Base-by-base conservation (phyloP, 129 eudicot species). In the Chrysanthemum makinoi region DNA sequence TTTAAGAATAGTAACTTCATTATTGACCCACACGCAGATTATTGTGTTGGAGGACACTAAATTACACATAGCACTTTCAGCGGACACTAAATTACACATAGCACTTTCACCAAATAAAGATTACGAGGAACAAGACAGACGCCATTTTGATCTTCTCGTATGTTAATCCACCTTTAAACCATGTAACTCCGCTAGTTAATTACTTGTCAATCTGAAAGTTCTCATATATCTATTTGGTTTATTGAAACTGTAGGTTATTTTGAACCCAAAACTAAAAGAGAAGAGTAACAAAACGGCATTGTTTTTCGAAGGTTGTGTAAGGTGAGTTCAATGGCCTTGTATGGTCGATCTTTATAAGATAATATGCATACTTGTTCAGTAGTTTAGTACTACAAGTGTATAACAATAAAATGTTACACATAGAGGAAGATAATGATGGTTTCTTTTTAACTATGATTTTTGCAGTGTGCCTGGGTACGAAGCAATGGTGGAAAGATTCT, bases 121-220 rank as follows among this genome's bases (percentile, higher is more conserved):
- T 81, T 83, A 26, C 49, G 81, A 84, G 73, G 86, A 80, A 66
- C 90, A 84, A 22, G 91, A 84, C 47, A 72, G 97, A 15, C 82
- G 79, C 5, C 86, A 94, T n/a, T 91, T 91, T 81, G 94, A 91
- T 84, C 96, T 88, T 75, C 58, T 86, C 96, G 96, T 91, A 81
- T 81, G 87, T 70, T 3, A 59, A 43, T 54, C 16, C 10, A 16
- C 12, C 49, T 70, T 50, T 30, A 15, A 43, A 47, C 26, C 8
- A 17, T 19, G 17, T n/a, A 10, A 20, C 5, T n/a, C 26, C 26
- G 13, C 43, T 64, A 28, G 44, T 39, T 51, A 2, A 10, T 9
- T 30, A 33, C 5, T 72, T 35, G 43, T 35, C 43, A 13, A 39
- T 18, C 48, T 76, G 57, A 62, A 57, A 33, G 6, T 20, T 75